Conservation (phyloP, 139 green algal species). For the Spirogloea muscicola region DNA sequence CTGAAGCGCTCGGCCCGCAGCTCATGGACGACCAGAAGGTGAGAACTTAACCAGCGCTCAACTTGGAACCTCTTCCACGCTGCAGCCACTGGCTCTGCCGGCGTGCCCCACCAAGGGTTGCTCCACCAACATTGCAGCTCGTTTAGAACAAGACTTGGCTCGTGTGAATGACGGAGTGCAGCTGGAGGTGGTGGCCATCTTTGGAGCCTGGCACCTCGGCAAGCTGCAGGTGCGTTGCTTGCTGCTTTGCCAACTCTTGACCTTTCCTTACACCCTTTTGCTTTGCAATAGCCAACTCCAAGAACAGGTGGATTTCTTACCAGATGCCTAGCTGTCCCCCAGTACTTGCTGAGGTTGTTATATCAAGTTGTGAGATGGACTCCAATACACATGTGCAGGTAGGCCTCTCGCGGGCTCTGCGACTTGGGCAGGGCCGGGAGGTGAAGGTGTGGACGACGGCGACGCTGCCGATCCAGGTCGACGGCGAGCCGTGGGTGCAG, state of each 20-base stretch:
- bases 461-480: constrained; percentile 51
- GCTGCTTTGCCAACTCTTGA: neutral
- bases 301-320: constrained; percentile 4
- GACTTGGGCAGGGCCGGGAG: constrained; percentile 60
- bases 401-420: constrained; percentile 48
- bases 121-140: too few relatives aligned
- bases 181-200: constrained; percentile 74
- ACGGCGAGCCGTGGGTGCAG: constrained; percentile 77
- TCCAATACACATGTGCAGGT: too few relatives aligned
- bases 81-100: too few relatives aligned
- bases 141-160: too few relatives aligned
- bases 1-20: constrained; percentile 23
- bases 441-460: constrained; percentile 63
- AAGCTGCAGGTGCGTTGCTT: constrained; percentile 60
- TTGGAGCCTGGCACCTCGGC: constrained; percentile 69
- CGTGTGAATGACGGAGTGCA: too few relatives aligned
- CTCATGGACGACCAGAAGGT: constrained; percentile 26
- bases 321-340: too few relatives aligned
- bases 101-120: too few relatives aligned
- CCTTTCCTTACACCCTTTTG: neutral
- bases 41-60: too few relatives aligned
- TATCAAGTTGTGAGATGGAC: too few relatives aligned
- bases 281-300: neutral
- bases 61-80: too few relatives aligned
- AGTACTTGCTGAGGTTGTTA: too few relatives aligned